These are phyloP conservation scores for Fusarium austroafricanum DNA, from an alignment of 2,329 filamentous ascomycete genomes.

Conservation along the genomic window DNA sequence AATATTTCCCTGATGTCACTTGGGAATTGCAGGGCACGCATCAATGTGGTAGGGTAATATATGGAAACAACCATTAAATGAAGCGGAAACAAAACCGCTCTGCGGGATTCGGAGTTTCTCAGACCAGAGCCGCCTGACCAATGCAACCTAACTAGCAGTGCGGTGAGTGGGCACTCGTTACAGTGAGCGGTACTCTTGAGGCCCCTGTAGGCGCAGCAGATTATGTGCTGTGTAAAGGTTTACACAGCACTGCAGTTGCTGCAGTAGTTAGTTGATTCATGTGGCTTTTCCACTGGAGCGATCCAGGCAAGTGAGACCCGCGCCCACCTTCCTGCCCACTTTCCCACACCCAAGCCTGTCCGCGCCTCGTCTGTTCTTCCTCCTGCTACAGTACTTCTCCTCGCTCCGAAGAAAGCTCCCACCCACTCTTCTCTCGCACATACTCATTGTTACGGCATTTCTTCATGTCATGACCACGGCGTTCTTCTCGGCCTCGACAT, in stretches of 20 bases:
- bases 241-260: constrained; percentile 16
- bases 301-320: constrained; percentile 5
- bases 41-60: constrained; percentile 26
- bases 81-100: constrained; percentile 33
- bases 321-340: constrained; percentile 41
- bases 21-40: constrained; percentile 14
- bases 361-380: constrained; percentile 15
- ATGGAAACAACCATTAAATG: constrained; percentile 18
- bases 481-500: constrained; percentile 41
- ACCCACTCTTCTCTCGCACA: constrained; percentile 45
- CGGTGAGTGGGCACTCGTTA: constrained; percentile 8
- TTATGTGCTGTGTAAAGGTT: constrained; percentile 6
- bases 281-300: constrained; percentile 15
- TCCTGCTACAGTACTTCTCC: constrained; percentile 17
- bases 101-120: neutral
- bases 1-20: constrained; percentile 28
- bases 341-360: constrained; percentile 25
- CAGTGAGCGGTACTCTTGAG: neutral
- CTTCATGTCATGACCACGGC: constrained; percentile 40
- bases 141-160: neutral
- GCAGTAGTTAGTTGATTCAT: constrained; percentile 17
- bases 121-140: neutral
- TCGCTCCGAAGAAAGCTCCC: constrained; percentile 41
- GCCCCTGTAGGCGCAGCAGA: constrained; percentile 26
- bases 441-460: constrained; percentile 28